Evolutionary conservation across 2,329 filamentous ascomycete species (phyloP).

Genomic region (Fusarium xylarioides): DNA sequence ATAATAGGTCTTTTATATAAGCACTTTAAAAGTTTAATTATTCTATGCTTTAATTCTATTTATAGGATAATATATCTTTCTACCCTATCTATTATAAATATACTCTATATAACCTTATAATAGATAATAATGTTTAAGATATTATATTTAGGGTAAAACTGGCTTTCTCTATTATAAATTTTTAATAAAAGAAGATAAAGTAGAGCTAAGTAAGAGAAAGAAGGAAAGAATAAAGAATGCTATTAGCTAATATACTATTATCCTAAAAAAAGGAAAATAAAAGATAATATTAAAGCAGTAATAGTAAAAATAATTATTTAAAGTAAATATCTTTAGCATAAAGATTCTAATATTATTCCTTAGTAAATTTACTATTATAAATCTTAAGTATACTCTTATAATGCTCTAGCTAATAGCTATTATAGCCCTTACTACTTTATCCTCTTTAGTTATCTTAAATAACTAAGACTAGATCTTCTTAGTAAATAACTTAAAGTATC

Average conservation of each 20-base stretch:
- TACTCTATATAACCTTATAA: background rate
- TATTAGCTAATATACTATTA: background rate
- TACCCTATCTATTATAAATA: background rate
- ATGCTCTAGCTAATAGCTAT: background rate
- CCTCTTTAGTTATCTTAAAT: background rate
- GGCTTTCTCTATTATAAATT: background rate
- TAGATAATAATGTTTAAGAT: too few relatives aligned
- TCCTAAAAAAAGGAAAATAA: rapidly evolving
- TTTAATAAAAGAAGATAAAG: background rate
- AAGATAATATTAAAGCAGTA: rapidly evolving
- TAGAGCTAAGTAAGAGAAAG: background rate
- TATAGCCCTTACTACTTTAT: background rate
- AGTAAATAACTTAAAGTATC: background rate
- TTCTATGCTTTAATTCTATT: rapidly evolving
- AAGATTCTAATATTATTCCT: background rate
- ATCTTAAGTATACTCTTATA: background rate
- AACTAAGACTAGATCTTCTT: background rate
- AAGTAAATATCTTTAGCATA: rapidly evolving
- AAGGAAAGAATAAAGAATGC: background rate
- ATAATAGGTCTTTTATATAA: background rate
- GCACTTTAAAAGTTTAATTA: background rate
- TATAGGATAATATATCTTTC: too few relatives aligned
- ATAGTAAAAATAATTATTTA: background rate
- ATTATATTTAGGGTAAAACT: background rate
- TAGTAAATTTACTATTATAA: background rate